Evolutionary conservation across 805 yeast species (phyloP).

Genomic region (Wickerhamomyces queroliae): DNA sequence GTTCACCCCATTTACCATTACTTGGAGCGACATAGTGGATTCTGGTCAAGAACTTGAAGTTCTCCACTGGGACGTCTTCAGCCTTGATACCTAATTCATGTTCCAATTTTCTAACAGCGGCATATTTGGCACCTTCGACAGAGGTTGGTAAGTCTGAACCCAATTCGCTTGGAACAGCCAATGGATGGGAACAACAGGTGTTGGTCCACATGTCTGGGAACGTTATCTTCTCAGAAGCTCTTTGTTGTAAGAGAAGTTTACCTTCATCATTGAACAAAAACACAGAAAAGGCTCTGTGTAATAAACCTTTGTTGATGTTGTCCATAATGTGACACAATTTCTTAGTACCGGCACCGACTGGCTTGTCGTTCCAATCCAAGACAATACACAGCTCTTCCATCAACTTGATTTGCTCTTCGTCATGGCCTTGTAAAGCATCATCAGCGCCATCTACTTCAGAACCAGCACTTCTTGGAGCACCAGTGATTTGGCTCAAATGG

Average conservation of each 20-base stretch:
- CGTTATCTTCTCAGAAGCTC: constrained; percentile 95
- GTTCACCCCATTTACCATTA: constrained; percentile 91
- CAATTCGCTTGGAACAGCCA: constrained; percentile 76
- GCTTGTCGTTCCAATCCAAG: constrained; percentile 78
- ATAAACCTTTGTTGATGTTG: constrained; percentile 77
- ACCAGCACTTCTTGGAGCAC: constrained; percentile 38
- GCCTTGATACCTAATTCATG: constrained; percentile 87
- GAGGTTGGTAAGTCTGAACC: constrained; percentile 59
- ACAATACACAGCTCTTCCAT: constrained; percentile 98
- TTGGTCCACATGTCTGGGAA: constrained; percentile 98
- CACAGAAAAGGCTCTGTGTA: constrained; percentile 97
- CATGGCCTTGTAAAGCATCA: constrained; percentile 75
- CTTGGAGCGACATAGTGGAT: constrained; percentile 91
- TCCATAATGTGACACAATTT: constrained; percentile 85
- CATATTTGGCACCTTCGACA: constrained; percentile 72
- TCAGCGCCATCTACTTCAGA: constrained; percentile 24
- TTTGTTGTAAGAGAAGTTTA: constrained; percentile 81
- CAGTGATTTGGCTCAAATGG: constrained; percentile 55
- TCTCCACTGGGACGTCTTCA: constrained; percentile 51
- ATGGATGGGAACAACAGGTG: constrained; percentile 97
- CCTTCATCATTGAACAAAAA: constrained; percentile 78
- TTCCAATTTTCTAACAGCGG: constrained; percentile 87
- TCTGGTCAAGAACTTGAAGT: constrained; percentile 81
- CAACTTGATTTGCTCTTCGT: constrained; percentile 86
- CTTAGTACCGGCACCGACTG: constrained; percentile 92